These are phyloP conservation scores for Cyberlindnera mississippiensis DNA, from an alignment of 805 yeast genomes.

Conservation along the genomic window DNA sequence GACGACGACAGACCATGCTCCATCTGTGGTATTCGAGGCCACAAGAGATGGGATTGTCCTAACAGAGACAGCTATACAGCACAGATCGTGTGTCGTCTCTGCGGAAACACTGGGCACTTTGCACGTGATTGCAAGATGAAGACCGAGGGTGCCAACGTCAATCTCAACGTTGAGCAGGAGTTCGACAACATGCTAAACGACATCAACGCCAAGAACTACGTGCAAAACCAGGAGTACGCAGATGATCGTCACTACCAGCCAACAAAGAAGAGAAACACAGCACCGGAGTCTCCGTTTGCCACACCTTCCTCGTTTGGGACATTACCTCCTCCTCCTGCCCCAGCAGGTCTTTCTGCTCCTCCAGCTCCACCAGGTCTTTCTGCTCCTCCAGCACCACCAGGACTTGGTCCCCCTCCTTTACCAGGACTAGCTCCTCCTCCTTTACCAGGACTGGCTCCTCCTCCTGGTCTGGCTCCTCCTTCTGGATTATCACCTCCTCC, in stretches of 20 bases:
- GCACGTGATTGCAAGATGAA: conserved; percentile 71
- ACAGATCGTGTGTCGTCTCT: conserved; percentile 63
- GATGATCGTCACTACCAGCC: conserved; percentile 4
- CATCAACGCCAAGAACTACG: conserved; percentile 32
- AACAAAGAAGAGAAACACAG: conserved; percentile 16
- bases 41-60: conserved; percentile 63
- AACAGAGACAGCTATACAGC: conserved; percentile 45
- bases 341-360: conserved; percentile 1
- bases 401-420: conserved; percentile 2
- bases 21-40: conserved; percentile 64
- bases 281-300: conserved; percentile 4
- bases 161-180: conserved; percentile 40
- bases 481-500: conserved; percentile 6
- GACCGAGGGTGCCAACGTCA: conserved; percentile 11
- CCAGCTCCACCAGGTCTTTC: conserved; percentile 4
- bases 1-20: conserved; percentile 63
- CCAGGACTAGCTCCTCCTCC: conserved; percentile 19
- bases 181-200: conserved; percentile 49
- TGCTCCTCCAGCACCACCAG: conserved; percentile 2
- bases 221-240: conserved; percentile 1
- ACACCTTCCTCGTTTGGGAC: not conserved
- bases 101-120: conserved; percentile 83
- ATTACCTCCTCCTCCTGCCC: conserved; percentile 26
- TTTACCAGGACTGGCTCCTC: conserved; percentile 5
- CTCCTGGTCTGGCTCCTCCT: conserved; percentile 7